Evolutionary conservation across 441 rosid species (phyloP).

Genomic region (Sinapis alba): DNA sequence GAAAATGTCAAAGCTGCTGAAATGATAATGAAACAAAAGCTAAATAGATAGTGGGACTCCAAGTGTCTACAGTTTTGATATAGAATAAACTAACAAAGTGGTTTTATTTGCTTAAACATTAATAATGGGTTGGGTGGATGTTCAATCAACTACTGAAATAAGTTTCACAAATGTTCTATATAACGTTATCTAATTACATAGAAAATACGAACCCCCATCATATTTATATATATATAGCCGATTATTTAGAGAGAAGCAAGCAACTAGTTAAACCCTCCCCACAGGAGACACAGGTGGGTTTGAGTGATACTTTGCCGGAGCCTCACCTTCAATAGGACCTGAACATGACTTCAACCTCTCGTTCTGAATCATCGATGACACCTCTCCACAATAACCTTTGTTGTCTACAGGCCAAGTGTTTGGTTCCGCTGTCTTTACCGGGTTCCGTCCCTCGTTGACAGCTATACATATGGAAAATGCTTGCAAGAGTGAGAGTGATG

Average conservation of each 20-base stretch:
- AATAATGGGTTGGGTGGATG: conserved; percentile 8
- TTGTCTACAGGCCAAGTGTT: conserved; percentile 35
- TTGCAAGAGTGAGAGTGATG: conserved; percentile 73
- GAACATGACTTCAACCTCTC: conserved; percentile 40
- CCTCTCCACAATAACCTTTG: conserved; percentile 44
- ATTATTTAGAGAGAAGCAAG: conserved; percentile 30
- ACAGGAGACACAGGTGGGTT: conserved; percentile 77
- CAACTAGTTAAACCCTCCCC: conserved; percentile 60
- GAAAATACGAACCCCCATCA: conserved; percentile 22
- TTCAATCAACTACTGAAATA: conserved; percentile 15
- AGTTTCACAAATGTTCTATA: conserved; percentile 34
- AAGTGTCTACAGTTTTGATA: too few species aligned
- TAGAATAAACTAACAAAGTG: neutral
- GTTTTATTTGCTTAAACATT: conserved; percentile 28
- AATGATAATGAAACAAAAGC: neutral
- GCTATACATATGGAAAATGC: conserved; percentile 89
- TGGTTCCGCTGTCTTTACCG: conserved; percentile 41
- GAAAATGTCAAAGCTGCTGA: neutral
- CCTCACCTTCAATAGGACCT: conserved; percentile 47
- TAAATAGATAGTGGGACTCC: neutral
- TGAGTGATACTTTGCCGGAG: conserved; percentile 57
- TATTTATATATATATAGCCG: conserved; percentile 3
- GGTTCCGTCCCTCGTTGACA: conserved; percentile 58
- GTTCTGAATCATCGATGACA: conserved; percentile 30
- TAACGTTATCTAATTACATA: conserved; percentile 39